Percentiles rank a stretch among this genome's conserved stretches.
These are phyloP conservation scores for Sphagnurus paluster DNA, from an alignment of 1,284 basidiomycete genomes.

Conservation along the genomic window DNA sequence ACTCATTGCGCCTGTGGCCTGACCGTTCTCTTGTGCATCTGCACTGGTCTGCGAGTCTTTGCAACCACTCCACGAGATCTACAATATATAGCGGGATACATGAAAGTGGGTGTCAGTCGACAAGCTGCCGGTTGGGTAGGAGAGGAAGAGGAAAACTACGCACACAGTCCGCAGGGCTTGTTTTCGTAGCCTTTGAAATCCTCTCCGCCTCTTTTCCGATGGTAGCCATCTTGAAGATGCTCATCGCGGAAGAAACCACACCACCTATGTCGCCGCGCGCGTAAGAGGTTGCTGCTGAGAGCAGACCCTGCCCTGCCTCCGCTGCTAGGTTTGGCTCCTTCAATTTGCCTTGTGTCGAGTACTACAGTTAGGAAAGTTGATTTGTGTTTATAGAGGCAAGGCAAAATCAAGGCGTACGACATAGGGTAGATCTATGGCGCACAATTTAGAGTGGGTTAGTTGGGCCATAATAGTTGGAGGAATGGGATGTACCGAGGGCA, in stretches of 20 bases:
- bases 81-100: too few relatives aligned
- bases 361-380: constrained; percentile 40
- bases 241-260: constrained; percentile 58
- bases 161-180: constrained; percentile 74
- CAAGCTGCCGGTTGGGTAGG: too few relatives aligned
- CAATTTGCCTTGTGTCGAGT: constrained; percentile 90
- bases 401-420: constrained; percentile 39
- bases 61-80: constrained; percentile 87
- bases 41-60: constrained; percentile 94
- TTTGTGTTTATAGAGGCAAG: not conserved
- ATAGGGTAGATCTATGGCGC: constrained; percentile 55
- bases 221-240: constrained; percentile 48
- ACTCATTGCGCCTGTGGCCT: constrained; percentile 89
- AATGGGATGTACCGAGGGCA: constrained; percentile 48
- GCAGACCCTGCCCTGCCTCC: constrained; percentile 75
- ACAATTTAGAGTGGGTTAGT: constrained; percentile 1
- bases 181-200: constrained; percentile 66
- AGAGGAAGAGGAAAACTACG: constrained; percentile 22
- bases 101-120: too few relatives aligned
- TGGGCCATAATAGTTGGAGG: not conserved
- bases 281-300: constrained; percentile 71
- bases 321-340: constrained; percentile 87
- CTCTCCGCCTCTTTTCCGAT: constrained; percentile 59
- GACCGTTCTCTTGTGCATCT: constrained; percentile 80
- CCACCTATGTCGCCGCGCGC: constrained; percentile 78